A percentile compares a stretch with the other conserved stretches of the same genome.
Evolutionary conservation across 169 alveolate species (phyloP).

Genomic region (Cryptosporidium ubiquitum): DNA sequence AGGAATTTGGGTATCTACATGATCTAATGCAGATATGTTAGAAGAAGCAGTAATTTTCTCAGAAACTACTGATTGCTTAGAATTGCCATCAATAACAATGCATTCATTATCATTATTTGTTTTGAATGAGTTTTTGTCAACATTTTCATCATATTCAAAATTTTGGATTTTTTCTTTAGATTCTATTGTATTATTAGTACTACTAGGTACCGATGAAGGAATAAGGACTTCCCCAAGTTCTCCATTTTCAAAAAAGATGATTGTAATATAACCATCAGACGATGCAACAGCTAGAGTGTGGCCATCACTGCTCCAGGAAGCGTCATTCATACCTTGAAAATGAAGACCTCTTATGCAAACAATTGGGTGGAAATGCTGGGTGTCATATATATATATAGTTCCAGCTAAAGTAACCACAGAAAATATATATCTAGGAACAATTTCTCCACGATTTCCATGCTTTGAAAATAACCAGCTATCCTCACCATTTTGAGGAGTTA

Average conservation of each 20-base stretch:
- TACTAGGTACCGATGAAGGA: constrained; percentile 11
- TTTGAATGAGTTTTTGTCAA: neutral
- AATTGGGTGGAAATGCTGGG: constrained; percentile 87
- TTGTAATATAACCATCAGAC: constrained; percentile 92
- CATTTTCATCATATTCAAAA: neutral
- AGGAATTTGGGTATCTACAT: neutral
- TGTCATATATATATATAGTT: constrained; percentile 87
- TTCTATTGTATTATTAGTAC: neutral
- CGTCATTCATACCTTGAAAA: constrained; percentile 92
- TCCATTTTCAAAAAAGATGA: constrained; percentile 84
- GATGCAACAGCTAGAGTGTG: constrained; percentile 90
- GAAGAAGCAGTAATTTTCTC: neutral
- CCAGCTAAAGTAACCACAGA: constrained; percentile 90
- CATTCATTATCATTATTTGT: neutral
- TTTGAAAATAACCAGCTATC: constrained; percentile 64
- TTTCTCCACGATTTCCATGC: constrained; percentile 80
- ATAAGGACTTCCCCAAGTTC: constrained; percentile 84
- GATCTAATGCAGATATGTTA: neutral
- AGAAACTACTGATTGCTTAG: neutral
- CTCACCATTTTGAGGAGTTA: constrained; percentile 10
- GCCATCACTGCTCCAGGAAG: constrained; percentile 93
- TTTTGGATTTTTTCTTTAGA: neutral
- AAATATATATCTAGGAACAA: constrained; percentile 83
- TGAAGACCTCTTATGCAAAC: constrained; percentile 91
- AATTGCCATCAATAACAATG: neutral